These are phyloP conservation scores for Schizochytrium sp. DNA, from an alignment of 108 stramenopile genomes.

Conservation along the genomic window DNA sequence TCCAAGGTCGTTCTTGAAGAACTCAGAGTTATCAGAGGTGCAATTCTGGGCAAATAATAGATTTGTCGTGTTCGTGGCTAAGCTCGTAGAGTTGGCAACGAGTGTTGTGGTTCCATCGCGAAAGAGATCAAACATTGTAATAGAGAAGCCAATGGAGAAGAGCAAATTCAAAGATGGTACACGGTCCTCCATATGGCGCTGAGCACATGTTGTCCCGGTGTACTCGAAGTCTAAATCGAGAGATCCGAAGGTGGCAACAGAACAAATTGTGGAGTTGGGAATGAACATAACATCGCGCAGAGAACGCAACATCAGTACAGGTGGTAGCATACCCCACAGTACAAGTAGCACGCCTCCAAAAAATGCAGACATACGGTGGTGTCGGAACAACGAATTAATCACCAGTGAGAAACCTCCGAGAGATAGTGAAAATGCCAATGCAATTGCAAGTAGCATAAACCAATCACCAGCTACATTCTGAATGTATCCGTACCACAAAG, in stretches of 20 bases:
- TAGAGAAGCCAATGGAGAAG: conserved; percentile 12
- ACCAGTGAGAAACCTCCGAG: neutral
- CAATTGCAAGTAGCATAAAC: conserved; percentile 7
- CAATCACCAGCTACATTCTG: neutral
- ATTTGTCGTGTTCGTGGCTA: neutral
- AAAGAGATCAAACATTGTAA: neutral
- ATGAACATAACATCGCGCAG: neutral
- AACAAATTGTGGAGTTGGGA: neutral
- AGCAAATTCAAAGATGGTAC: neutral
- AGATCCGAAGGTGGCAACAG: neutral
- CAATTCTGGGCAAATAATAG: neutral
- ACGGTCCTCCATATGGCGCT: neutral
- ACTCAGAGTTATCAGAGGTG: neutral
- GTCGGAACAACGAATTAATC: neutral
- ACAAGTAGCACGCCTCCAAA: conserved; percentile 11
- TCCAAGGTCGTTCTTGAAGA: neutral
- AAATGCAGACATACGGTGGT: conserved; percentile 34
- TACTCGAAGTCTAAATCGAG: neutral
- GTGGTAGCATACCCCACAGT: conserved; percentile 36
- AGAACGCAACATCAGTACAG: neutral
- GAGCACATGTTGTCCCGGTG: neutral
- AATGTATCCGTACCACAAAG: neutral
- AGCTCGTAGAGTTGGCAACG: neutral
- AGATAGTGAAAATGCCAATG: neutral
- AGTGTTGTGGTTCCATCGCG: neutral